Conservation (phyloP, 106 monocot genomes). For the Dendrobium catenatum region DNA sequence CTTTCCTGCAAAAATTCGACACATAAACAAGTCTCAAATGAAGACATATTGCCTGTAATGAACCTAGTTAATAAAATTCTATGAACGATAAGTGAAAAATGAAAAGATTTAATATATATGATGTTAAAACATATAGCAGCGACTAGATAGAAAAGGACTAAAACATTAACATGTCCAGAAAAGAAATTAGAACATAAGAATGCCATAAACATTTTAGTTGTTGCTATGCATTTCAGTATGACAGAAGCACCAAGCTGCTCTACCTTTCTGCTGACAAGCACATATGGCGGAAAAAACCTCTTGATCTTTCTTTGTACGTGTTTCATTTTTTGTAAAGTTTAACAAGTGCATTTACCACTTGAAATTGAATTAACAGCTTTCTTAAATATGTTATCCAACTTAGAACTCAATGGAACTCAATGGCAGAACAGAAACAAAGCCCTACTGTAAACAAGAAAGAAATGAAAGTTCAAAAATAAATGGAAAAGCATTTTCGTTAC, state of each 20-base stretch:
- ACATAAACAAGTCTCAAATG: neutral
- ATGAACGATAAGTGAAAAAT: neutral
- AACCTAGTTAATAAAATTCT: neutral
- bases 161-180: neutral
- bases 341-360: no score
- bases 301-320: no score
- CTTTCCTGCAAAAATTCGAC: constrained; percentile 44
- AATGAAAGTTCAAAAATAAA: no score
- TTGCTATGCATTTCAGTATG: neutral
- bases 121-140: neutral
- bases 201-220: neutral
- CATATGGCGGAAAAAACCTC: neutral
- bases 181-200: neutral
- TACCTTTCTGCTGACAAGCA: neutral
- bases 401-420: no score
- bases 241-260: neutral
- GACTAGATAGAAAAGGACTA: neutral
- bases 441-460: no score
- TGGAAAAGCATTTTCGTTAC: neutral
- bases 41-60: neutral
- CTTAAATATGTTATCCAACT: no score
- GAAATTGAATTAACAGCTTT: no score
- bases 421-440: no score
- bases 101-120: neutral
- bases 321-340: no score